phyloP scores from a whole-genome alignment of 495 filamentous ascomycete genomes.

The Podospora pseudocomata region DNA sequence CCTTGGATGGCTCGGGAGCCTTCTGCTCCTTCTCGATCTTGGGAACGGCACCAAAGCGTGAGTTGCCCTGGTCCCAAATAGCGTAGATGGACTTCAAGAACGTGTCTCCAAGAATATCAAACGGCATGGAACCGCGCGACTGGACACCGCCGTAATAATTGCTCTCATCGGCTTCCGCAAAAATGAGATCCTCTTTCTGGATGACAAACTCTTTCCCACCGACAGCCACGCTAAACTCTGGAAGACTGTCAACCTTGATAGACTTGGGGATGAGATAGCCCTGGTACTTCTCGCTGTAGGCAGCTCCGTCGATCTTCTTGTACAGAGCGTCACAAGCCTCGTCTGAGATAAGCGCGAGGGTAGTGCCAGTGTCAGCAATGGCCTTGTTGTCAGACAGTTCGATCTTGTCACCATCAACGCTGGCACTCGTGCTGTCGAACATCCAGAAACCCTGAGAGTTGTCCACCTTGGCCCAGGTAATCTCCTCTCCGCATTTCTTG shows the following conservation, averaged over 20 bases:
- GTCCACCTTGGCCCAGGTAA: conserved; percentile 64
- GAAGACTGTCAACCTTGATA: conserved; percentile 56
- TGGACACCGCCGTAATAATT: conserved; percentile 74
- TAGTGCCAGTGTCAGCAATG: conserved; percentile 77
- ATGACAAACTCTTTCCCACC: conserved; percentile 62
- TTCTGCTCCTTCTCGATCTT: conserved; percentile 58
- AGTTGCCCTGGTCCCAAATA: conserved; percentile 73
- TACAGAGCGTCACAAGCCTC: conserved; percentile 64
- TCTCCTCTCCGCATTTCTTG: conserved; percentile 49
- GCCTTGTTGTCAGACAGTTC: conserved; percentile 62
- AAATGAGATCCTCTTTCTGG: conserved; percentile 69
- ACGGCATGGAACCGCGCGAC: conserved; percentile 59
- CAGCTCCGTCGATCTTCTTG: conserved; percentile 62
- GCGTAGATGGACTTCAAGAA: conserved; percentile 76
- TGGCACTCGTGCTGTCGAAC: conserved; percentile 58
- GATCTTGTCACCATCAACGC: conserved; percentile 59
- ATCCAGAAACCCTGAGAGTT: conserved; percentile 71
- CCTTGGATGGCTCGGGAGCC: background rate
- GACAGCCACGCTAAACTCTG: conserved; percentile 64
- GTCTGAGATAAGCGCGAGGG: conserved; percentile 68
- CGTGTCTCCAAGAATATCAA: conserved; percentile 72
- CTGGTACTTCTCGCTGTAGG: conserved; percentile 60
- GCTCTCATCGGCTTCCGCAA: conserved; percentile 54
- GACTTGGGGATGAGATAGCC: conserved; percentile 64
- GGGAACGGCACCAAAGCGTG: conserved; percentile 65